Base-by-base conservation (phyloP, 495 filamentous ascomycete genomes). In the Aspergillus mulundensis region DNA sequence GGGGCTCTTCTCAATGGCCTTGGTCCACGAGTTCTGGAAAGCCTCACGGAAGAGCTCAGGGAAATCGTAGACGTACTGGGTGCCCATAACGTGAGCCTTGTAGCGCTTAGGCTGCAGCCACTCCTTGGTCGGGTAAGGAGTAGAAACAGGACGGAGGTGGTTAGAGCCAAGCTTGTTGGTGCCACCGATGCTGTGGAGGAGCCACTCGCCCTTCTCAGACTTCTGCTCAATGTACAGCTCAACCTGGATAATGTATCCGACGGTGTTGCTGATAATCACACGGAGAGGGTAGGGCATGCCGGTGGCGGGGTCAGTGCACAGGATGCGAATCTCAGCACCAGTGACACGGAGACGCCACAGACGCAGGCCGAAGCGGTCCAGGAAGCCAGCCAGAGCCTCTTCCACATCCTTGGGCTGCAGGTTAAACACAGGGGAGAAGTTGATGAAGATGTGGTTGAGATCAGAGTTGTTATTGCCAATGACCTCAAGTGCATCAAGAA, bases 391-490 rank as follows among this genome's bases (percentile, higher is more conserved):
- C 42, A 98, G 82, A 14, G 94, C 94, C 71, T 95, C 84, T 74
- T 97, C 91, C 25, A 98, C 91, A 75, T 96, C 93, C 52, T 84
- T 71, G 11, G 94, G 91, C 67, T 89, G 78, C 36, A 98, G 82
- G 65, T 91, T 90, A 84, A 98, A 97, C 48, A 97, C 89, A 11
- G 87, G 87, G 0, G 88, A 90, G 78, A 98, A 98, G 81, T 98
- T 97, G 78, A 98, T 91, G 81, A 97, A 98, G 82, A 98, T 96
- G 78, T 98, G 95, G 79, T 98, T 98, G 64, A 98, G 80, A 80
- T 98, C 94, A 44, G 94, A 96, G 80, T 96, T 93, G 81, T 95
- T 97, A 81, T 95, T 96, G 55, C 95, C 95, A 64, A 97, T 92
- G 63, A 98, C 95, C 81, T 98, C 94, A 53, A 98, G 75, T 16